These are phyloP conservation scores for Chionographis japonica DNA, from an alignment of 106 monocot species.

Conservation along the genomic window DNA sequence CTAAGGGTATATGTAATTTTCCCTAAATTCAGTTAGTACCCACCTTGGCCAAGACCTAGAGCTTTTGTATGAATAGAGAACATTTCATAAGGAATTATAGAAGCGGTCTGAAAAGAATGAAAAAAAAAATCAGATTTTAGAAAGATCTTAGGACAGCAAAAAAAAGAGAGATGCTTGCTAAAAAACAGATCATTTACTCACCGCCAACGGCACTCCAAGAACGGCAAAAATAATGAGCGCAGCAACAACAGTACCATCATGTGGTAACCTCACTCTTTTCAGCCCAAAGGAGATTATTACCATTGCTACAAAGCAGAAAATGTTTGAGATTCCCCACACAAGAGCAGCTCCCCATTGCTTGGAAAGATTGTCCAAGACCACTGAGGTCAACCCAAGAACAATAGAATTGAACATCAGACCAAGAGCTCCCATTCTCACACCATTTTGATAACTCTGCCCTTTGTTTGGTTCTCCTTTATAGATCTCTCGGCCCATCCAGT, in stretches of 20 bases:
- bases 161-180: neutral
- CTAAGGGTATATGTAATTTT: neutral
- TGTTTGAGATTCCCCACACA: slow-evolving; percentile 78
- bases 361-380: slow-evolving; percentile 68
- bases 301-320: slow-evolving; percentile 84
- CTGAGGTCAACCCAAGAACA: slow-evolving; percentile 77
- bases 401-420: slow-evolving; percentile 90
- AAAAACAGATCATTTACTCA: slow-evolving; percentile 25
- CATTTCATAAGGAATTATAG: slow-evolving; percentile 99
- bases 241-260: slow-evolving; percentile 60
- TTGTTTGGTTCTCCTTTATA: slow-evolving; percentile 74
- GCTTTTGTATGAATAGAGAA: slow-evolving; percentile 63
- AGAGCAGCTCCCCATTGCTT: slow-evolving; percentile 86
- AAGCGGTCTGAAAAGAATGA: slow-evolving; percentile 60
- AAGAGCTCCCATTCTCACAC: slow-evolving; percentile 85
- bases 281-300: slow-evolving; percentile 67
- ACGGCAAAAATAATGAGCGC: slow-evolving; percentile 62
- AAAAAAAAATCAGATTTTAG: neutral
- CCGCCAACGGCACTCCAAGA: slow-evolving; percentile 73
- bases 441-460: slow-evolving; percentile 59
- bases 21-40: neutral
- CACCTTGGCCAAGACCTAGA: slow-evolving; percentile 93
- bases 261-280: slow-evolving; percentile 56
- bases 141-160: neutral
- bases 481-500: slow-evolving; percentile 97